These are phyloP conservation scores for Olyra latifolia DNA, from an alignment of 176 grass and related monocot species.

Conservation along the genomic window DNA sequence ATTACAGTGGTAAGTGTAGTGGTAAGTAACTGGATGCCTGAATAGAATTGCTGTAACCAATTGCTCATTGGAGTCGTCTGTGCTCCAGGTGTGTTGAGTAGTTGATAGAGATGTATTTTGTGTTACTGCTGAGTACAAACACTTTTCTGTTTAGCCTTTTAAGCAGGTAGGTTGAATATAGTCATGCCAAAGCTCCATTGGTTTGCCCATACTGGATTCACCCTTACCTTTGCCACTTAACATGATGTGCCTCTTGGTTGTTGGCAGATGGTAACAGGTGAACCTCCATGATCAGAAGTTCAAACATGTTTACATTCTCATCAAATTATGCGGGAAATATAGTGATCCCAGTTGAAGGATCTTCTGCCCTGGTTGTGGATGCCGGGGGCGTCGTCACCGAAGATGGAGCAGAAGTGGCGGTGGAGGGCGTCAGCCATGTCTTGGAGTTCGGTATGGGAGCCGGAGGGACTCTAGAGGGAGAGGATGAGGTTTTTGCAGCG, in stretches of 20 bases:
- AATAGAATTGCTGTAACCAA: conserved; percentile 75
- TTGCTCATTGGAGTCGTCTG: conserved; percentile 70
- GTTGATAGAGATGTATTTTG: conserved; percentile 6
- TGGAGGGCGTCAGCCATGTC: too few species aligned
- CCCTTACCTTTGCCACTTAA: background rate
- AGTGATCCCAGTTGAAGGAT: too few species aligned
- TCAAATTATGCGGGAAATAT: too few species aligned
- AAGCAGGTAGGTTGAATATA: conserved; percentile 3
- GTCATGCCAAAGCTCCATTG: background rate
- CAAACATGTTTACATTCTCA: too few species aligned
- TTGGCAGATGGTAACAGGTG: background rate
- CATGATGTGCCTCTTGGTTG: background rate
- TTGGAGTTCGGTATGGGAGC: too few species aligned
- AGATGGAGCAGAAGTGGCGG: too few species aligned
- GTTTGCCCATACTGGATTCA: background rate
- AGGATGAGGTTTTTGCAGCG: too few species aligned
- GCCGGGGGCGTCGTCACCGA: too few species aligned
- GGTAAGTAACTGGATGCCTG: conserved; percentile 66
- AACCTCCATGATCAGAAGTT: background rate
- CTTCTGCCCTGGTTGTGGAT: too few species aligned
- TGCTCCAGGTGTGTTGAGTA: conserved; percentile 62
- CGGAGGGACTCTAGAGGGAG: too few species aligned
- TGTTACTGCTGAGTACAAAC: background rate
- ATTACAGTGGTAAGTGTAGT: too few species aligned
- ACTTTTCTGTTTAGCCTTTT: conserved; percentile 10